Percentiles rank a stretch among this genome's conserved stretches.
Evolutionary conservation across 148 eudicot species (phyloP).

Genomic region (Pharnaceum exiguum): DNA sequence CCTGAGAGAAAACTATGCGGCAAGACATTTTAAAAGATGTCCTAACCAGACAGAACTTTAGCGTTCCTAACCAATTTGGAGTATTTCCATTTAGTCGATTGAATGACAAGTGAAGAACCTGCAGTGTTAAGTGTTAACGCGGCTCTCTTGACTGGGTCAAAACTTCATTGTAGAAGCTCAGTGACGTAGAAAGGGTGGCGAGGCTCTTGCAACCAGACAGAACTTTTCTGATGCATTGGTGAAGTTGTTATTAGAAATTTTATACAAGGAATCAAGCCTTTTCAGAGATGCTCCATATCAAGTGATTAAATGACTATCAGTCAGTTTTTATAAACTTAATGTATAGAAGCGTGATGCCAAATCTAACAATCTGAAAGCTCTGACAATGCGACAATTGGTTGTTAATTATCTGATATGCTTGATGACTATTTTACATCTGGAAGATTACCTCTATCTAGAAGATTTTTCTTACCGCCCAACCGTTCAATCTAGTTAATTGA

Average conservation of each 20-base stretch:
- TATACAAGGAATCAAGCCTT: no score
- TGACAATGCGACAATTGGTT: no score
- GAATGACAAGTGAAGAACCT: constrained; percentile 41
- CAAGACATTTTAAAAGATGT: constrained; percentile 55
- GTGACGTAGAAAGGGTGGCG: constrained; percentile 31
- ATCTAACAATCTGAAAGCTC: no score
- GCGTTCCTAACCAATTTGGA: constrained; percentile 48
- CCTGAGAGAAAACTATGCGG: constrained; percentile 36
- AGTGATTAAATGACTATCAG: no score
- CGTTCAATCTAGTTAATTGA: no score
- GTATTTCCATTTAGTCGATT: constrained; percentile 40
- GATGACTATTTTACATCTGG: no score
- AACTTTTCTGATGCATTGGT: constrained; percentile 34
- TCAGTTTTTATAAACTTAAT: no score
- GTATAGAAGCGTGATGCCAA: no score
- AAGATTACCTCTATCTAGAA: no score
- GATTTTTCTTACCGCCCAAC: no score
- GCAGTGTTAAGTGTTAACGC: constrained; percentile 27
- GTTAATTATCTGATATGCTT: no score
- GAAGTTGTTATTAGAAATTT: constrained; percentile 48
- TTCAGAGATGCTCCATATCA: no score
- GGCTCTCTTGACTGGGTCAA: constrained; percentile 26
- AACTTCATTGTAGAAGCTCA: constrained; percentile 40
- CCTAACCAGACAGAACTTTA: constrained; percentile 34
- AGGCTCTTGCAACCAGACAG: constrained; percentile 46